Evolutionary conservation across 768 basidiomycete species (phyloP).

Genomic region (Guyanaporus albipodus): DNA sequence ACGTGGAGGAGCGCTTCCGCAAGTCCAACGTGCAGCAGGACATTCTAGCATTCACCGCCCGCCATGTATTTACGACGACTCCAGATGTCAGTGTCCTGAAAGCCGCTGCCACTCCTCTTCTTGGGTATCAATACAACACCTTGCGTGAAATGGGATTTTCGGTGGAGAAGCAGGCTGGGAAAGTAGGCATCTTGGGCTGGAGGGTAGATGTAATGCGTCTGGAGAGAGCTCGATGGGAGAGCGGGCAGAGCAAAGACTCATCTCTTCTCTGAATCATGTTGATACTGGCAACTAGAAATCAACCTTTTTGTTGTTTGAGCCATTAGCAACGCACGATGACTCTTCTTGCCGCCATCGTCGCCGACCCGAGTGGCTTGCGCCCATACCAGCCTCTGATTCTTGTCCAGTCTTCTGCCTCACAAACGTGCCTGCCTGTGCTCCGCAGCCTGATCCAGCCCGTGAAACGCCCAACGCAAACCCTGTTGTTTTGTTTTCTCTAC

Average conservation of each 20-base stretch:
- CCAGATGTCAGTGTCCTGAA: conserved; percentile 43
- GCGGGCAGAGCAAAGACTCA: conserved; percentile 12
- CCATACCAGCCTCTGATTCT: conserved; percentile 46
- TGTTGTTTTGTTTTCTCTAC: conserved; percentile 58
- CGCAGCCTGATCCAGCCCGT: conserved; percentile 38
- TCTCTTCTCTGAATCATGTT: conserved; percentile 9
- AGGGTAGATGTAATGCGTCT: conserved; percentile 43
- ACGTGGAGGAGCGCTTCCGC: conserved; percentile 63
- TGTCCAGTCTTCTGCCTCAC: conserved; percentile 56
- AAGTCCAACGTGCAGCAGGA: conserved; percentile 57
- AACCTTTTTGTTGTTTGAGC: neutral
- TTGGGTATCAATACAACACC: conserved; percentile 44
- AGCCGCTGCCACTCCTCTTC: conserved; percentile 46
- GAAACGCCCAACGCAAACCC: conserved; percentile 20
- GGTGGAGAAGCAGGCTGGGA: conserved; percentile 40
- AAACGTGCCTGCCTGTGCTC: conserved; percentile 55
- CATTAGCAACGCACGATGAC: conserved; percentile 20
- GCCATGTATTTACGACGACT: conserved; percentile 50
- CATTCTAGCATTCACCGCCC: conserved; percentile 55
- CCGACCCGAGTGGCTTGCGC: conserved; percentile 15
- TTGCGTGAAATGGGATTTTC: conserved; percentile 48
- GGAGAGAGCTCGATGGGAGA: conserved; percentile 46
- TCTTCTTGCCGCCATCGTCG: conserved; percentile 27
- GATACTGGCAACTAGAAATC: neutral
- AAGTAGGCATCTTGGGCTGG: conserved; percentile 58